Evolutionary conservation across 495 filamentous ascomycete species (phyloP).

Genomic region (Podospora comata): DNA sequence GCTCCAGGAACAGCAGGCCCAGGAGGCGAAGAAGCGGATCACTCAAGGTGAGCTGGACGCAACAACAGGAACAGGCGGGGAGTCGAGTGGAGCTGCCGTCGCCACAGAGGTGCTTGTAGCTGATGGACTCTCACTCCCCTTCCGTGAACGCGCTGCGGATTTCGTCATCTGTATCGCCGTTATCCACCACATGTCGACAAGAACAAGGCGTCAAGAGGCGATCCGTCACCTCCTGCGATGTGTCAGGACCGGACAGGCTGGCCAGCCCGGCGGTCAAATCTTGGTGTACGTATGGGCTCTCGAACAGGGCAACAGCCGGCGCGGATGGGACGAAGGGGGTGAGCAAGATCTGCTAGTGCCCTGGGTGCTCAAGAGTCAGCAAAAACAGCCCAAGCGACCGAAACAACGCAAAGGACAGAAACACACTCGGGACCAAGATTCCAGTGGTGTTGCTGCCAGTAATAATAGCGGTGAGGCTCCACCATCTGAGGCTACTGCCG

Average conservation of each 20-base stretch:
- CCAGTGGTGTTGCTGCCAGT: conserved; percentile 15
- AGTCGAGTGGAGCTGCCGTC: conserved; percentile 14
- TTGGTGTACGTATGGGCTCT: conserved; percentile 96
- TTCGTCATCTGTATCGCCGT: conserved; percentile 96
- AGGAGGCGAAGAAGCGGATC: conserved; percentile 5
- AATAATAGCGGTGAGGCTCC: conserved; percentile 26
- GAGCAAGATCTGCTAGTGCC: conserved; percentile 94
- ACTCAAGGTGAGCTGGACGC: conserved; percentile 9
- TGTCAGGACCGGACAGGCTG: conserved; percentile 45
- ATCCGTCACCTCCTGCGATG: conserved; percentile 68
- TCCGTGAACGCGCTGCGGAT: conserved; percentile 70
- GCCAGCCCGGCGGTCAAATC: conserved; percentile 55
- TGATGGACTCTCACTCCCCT: conserved; percentile 67
- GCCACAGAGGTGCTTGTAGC: conserved; percentile 56
- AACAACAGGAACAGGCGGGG: conserved; percentile 15
- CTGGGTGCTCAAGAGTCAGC: conserved; percentile 67
- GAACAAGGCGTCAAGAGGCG: conserved; percentile 66
- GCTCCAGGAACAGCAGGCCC: conserved; percentile 20
- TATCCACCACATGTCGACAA: conserved; percentile 90
- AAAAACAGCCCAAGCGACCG: conserved; percentile 19
- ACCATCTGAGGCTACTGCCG: conserved; percentile 12
- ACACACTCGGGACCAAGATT: conserved; percentile 14
- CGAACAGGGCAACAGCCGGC: conserved; percentile 82
- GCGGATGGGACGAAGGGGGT: conserved; percentile 86
- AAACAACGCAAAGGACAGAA: conserved; percentile 16